phyloP scores from a whole-genome alignment of 2,329 filamentous ascomycete genomes.

The Tolypocladium tropicale region DNA sequence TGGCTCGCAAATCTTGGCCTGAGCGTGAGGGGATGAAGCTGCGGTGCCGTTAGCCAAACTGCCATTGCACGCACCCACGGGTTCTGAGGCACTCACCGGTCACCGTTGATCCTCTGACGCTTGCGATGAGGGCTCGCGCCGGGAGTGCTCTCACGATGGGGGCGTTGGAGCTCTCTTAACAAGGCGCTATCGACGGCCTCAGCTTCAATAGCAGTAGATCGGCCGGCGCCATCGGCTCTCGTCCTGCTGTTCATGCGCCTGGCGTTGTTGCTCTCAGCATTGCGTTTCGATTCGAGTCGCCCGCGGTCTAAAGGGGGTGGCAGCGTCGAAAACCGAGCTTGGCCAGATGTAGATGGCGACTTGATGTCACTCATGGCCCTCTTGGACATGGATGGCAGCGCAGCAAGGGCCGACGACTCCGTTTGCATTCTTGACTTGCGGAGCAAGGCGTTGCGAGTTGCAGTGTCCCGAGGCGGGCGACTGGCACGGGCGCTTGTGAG shows the following conservation, averaged over 20 bases:
- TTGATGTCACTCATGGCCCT: conserved; percentile 21
- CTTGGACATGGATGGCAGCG: conserved; percentile 22
- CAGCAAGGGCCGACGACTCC: conserved; percentile 14
- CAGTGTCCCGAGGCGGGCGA: not conserved
- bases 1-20: conserved; percentile 86
- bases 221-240: conserved; percentile 24
- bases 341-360: conserved; percentile 18
- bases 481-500: not conserved
- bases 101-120: conserved; percentile 48
- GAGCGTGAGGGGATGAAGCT: conserved; percentile 94
- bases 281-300: conserved; percentile 30
- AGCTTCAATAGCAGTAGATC: conserved; percentile 31
- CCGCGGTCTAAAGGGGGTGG: conserved; percentile 33
- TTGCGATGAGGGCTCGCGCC: conserved; percentile 47
- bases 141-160: conserved; percentile 41
- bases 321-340: conserved; percentile 31
- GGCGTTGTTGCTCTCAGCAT: conserved; percentile 22
- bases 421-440: conserved; percentile 19
- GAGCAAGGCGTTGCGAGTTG: not conserved
- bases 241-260: conserved; percentile 23
- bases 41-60: conserved; percentile 12
- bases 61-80: not conserved
- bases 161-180: conserved; percentile 38
- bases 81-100: conserved; percentile 35
- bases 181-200: conserved; percentile 41